Conservation (phyloP, 768 basidiomycete species). For the Rickenella mellea region DNA sequence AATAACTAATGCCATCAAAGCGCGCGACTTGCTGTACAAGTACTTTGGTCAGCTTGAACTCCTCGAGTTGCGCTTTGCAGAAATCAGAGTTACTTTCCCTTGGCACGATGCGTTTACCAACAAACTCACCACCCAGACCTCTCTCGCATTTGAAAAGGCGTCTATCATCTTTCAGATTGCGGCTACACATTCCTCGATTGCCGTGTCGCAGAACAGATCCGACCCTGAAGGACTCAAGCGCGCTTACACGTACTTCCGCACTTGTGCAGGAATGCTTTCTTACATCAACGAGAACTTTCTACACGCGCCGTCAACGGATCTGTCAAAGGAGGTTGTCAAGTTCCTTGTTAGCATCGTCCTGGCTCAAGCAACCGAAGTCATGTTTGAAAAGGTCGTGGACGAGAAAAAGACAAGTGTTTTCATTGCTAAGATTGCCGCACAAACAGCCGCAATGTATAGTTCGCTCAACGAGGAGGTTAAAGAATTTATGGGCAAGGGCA, state of each 20-base stretch:
- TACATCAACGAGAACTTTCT: conserved; percentile 99
- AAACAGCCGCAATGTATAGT: conserved; percentile 74
- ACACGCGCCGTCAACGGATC: conserved; percentile 92
- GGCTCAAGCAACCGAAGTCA: conserved; percentile 93
- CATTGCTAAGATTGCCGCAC: conserved; percentile 75
- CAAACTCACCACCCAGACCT: conserved; percentile 90
- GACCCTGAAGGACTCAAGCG: conserved; percentile 90
- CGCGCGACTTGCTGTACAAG: conserved; percentile 92
- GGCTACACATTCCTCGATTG: conserved; percentile 86
- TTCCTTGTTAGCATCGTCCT: conserved; percentile 81
- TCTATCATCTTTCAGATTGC: conserved; percentile 96
- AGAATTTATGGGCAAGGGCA: conserved; percentile 93
- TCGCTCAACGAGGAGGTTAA: conserved; percentile 86
- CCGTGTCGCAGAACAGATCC: conserved; percentile 72
- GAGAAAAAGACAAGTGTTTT: conserved; percentile 82
- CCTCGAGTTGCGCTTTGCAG: conserved; percentile 91
- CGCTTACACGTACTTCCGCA: conserved; percentile 84
- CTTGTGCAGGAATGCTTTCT: conserved; percentile 91
- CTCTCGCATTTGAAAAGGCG: conserved; percentile 97
- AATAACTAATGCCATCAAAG: conserved; percentile 25
- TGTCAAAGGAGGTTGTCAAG: conserved; percentile 90
- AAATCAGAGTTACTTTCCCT: conserved; percentile 91
- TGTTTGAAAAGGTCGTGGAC: conserved; percentile 88
- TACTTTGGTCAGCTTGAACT: conserved; percentile 99
- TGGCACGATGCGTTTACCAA: conserved; percentile 97